Evolutionary conservation across 148 eudicot species (phyloP).

Genomic region (Polygonum maritimum): DNA sequence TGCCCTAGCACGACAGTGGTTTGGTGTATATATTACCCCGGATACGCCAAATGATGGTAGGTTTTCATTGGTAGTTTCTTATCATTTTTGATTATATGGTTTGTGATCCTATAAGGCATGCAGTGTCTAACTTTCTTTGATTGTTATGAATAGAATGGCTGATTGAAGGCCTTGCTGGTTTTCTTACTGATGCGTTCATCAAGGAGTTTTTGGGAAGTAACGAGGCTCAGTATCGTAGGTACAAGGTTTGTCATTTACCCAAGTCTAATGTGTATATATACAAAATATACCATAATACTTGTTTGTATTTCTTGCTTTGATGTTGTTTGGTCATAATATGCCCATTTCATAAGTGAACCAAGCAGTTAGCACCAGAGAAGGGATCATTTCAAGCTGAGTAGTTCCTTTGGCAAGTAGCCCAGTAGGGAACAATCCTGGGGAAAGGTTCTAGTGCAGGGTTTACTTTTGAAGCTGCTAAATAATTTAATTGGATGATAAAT

Average conservation of each 20-base stretch:
- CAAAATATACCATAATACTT: background rate
- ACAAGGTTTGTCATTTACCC: conserved; percentile 54
- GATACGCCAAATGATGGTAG: conserved; percentile 90
- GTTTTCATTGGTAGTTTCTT: conserved; percentile 12
- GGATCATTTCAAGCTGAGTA: background rate
- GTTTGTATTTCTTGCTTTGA: background rate
- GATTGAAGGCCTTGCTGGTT: conserved; percentile 94
- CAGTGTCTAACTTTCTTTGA: background rate
- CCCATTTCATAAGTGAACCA: background rate
- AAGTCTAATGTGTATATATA: background rate
- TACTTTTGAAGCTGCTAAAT: background rate
- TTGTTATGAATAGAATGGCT: conserved; percentile 67
- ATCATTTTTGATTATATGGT: conserved; percentile 9
- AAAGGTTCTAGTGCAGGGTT: background rate
- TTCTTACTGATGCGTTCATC: conserved; percentile 69
- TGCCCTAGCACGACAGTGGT: conserved; percentile 98
- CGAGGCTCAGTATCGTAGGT: conserved; percentile 89
- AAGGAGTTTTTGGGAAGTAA: conserved; percentile 85
- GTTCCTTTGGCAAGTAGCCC: background rate
- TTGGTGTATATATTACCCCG: conserved; percentile 88
- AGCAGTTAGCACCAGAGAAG: background rate
- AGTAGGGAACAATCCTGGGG: background rate
- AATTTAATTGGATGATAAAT: background rate
- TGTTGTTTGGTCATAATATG: background rate
- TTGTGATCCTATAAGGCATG: background rate